Evolutionary conservation across 768 basidiomycete species (phyloP), one percentile per base, ranked within the genome.

Genomic region (Boletellus ananiceps): DNA sequence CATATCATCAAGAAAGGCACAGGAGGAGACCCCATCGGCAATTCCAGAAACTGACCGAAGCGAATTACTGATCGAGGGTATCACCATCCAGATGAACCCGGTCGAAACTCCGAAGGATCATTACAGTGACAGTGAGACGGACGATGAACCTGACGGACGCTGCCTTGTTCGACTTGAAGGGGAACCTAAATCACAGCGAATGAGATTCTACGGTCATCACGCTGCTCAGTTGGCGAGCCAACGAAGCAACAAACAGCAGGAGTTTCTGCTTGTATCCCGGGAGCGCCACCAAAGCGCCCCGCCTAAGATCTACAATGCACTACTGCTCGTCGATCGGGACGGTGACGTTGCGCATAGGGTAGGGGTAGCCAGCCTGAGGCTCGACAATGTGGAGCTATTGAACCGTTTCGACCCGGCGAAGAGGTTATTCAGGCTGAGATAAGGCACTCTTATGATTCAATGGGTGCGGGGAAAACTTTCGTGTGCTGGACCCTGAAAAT

Each of bases 291-390:
- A 29, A 29, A 15, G 15, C 15, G 16, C 27, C 8, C 4, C 4
- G 27, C 11, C 41, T 5, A 16, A 16, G n/a, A 41, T 31, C 41
- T 7, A 42, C 16, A 13, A 31, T 32, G 41, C 29, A 9, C 18
- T 42, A 3, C 23, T 49, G 7, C 47, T 40, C 37, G 34, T 58
- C 11, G 46, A 49, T 13, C 8, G n/a, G n/a, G 40, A 44, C 2
- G 57, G 31, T 9, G 34, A 43, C 14, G 33, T 42, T 11, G 56
- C 40, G 2, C n/a, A n/a, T 4, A 41, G 51, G 27, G 18, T 47
- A 29, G 47, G 44, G 4, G 49, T 55, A 21, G 40, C 25, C 8
- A 42, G 41, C 41, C 16, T 31, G 16, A 31, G 25, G 32, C 39
- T 48, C n/a, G 46, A 51, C 8, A 29, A 16, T 0, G 40, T 45